Evolutionary conservation across 345 rosid species (phyloP).

Genomic region (Pelargonium nanum): DNA sequence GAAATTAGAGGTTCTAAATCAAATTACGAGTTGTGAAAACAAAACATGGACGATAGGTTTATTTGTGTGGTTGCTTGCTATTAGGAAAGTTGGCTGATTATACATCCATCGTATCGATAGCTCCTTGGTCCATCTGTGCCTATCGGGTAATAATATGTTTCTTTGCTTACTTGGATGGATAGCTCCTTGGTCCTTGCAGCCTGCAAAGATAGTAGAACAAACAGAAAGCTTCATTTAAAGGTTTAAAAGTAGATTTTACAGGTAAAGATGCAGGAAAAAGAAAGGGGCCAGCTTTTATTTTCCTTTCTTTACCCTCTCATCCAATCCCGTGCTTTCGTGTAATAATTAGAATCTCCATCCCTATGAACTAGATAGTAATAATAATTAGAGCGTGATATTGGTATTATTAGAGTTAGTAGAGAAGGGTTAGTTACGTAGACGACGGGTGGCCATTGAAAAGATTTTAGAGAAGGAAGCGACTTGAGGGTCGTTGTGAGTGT

Average conservation of each 20-base stretch:
- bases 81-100: neutral
- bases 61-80: neutral
- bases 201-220: neutral
- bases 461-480: no score
- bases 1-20: no score
- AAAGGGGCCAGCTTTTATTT: neutral
- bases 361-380: neutral
- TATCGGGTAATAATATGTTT: neutral
- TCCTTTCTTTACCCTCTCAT: neutral
- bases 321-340: neutral
- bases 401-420: neutral
- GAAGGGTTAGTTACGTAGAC: neutral
- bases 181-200: neutral
- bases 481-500: no score
- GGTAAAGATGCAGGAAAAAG: neutral
- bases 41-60: neutral
- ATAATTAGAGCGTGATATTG: no score
- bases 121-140: neutral
- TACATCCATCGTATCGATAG: neutral
- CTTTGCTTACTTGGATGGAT: neutral
- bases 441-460: neutral
- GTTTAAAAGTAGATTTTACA: neutral
- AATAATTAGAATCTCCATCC: neutral
- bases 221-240: neutral
- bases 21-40: no score